Base-by-base conservation (phyloP, 1,139 yeast genomes). In the Nakaseomyces sp. region DNA sequence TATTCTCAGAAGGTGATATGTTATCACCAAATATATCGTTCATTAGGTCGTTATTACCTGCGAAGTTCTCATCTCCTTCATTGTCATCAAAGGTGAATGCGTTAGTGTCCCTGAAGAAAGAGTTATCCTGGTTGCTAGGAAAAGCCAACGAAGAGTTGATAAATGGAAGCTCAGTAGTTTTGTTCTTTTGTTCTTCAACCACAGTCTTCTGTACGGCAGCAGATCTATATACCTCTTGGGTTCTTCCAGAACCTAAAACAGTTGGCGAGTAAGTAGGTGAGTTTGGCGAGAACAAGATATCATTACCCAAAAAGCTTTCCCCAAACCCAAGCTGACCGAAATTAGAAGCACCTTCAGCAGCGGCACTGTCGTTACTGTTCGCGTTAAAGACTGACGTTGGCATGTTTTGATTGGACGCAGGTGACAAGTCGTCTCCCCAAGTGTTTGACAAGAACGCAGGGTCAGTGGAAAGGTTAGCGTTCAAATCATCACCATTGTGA, bases 121-220 rank as follows among this genome's bases (percentile, higher is more conserved):
- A 30, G 22, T 43, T 31, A 13, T 36, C 40, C 13, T 33, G 32
- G 19, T 41, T 35, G n/a, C 41, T 31, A 37, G 57, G 57, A 50
- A 56, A 56, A 3, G 60, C 60, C 15, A 56, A 43, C 7, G 49
- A 44, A 10, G 54, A 17, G 29, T 56, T 55, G 18, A 56, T 50
- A 18, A 56, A 56, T 10, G 58, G 55, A 12, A 49, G 22, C 16
- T 43, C 38, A 7, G 29, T 32, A 13, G 29, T 31, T 10, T 25
- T 40, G 17, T 18, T 40, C 12, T 22, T 22, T 9, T 35, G 26
- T 13, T 35, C 38, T 19, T 35, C 28, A n/a, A 20, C 13, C 8
- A 35, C 38, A 4, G 17, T 22, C 17, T 35, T 35, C 18, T 40
- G 38, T 35, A 22, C 32, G 12, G 42, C 25, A 12, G 24, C 31